Percentiles rank a stretch among this genome's conserved stretches.
phyloP scores from a whole-genome alignment of 176 grass and related monocot species.

The Oropetium thomaeum region DNA sequence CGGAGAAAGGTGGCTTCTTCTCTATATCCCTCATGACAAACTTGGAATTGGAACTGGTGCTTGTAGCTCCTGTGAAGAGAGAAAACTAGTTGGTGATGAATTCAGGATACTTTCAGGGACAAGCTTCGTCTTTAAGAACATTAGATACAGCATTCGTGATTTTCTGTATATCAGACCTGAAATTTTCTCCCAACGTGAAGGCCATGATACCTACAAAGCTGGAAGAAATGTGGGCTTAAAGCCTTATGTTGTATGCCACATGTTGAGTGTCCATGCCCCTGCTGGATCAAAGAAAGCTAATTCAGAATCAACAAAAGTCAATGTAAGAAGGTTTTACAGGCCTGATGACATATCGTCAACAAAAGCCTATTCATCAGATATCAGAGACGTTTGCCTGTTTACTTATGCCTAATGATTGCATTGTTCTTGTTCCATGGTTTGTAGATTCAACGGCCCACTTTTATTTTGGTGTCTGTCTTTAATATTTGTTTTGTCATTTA shows the following conservation, averaged over 20 bases:
- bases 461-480: background rate
- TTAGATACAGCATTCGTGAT: constrained; percentile 68
- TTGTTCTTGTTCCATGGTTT: background rate
- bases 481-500: constrained; percentile 39
- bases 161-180: constrained; percentile 78
- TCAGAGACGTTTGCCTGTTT: constrained; percentile 65
- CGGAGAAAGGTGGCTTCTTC: constrained; percentile 89
- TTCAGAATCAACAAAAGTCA: constrained; percentile 58
- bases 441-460: constrained; percentile 26
- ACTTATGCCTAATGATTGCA: background rate
- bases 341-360: constrained; percentile 80
- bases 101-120: constrained; percentile 54
- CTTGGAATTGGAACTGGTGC: constrained; percentile 77
- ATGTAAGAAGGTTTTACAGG: constrained; percentile 91
- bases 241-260: constrained; percentile 78
- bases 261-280: constrained; percentile 50
- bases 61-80: constrained; percentile 75
- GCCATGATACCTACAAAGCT: constrained; percentile 64
- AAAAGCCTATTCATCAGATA: constrained; percentile 91
- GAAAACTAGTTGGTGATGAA: constrained; percentile 51
- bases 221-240: constrained; percentile 93
- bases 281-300: constrained; percentile 54
- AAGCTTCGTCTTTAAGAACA: constrained; percentile 59
- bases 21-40: constrained; percentile 56
- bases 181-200: constrained; percentile 59